A percentile compares a stretch with the other conserved stretches of the same genome.
These are phyloP conservation scores for Gossypium turneri DNA, from an alignment of 345 rosid genomes.

Conservation along the genomic window DNA sequence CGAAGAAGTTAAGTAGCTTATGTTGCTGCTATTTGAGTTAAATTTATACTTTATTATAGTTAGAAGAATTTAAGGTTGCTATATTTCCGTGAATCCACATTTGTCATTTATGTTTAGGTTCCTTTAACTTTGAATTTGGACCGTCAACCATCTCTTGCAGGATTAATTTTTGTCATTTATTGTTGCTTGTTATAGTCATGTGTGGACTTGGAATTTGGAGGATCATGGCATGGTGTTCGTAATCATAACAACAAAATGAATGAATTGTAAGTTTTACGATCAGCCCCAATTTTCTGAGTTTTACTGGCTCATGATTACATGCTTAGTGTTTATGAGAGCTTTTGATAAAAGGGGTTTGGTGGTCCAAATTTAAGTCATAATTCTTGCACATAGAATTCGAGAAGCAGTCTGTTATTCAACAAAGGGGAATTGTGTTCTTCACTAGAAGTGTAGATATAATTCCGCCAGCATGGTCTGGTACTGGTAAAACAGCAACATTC, in stretches of 20 bases:
- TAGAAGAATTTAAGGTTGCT: background rate
- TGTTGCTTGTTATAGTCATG: conserved; percentile 29
- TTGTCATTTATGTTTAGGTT: no score
- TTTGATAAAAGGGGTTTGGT: conserved; percentile 44
- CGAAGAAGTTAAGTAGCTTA: no score
- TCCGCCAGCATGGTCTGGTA: conserved; percentile 32
- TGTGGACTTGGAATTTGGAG: conserved; percentile 39
- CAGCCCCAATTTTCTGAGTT: background rate
- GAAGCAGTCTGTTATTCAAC: conserved; percentile 29
- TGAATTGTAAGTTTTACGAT: conserved; percentile 31
- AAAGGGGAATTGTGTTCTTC: conserved; percentile 27
- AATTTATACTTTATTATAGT: no score
- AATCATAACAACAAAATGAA: conserved; percentile 37
- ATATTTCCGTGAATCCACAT: background rate
- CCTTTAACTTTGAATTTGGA: no score
- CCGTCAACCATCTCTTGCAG: no score
- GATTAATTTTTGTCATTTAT: background rate
- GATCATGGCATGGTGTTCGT: conserved; percentile 39
- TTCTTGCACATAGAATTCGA: background rate
- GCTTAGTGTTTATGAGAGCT: conserved; percentile 38
- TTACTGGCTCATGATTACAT: conserved; percentile 19
- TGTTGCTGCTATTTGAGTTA: no score
- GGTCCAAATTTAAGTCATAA: background rate
- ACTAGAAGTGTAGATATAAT: conserved; percentile 26
- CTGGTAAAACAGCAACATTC: conserved; percentile 30